Conservation (phyloP, 1,139 yeast species). For the Candida freyschussii region DNA sequence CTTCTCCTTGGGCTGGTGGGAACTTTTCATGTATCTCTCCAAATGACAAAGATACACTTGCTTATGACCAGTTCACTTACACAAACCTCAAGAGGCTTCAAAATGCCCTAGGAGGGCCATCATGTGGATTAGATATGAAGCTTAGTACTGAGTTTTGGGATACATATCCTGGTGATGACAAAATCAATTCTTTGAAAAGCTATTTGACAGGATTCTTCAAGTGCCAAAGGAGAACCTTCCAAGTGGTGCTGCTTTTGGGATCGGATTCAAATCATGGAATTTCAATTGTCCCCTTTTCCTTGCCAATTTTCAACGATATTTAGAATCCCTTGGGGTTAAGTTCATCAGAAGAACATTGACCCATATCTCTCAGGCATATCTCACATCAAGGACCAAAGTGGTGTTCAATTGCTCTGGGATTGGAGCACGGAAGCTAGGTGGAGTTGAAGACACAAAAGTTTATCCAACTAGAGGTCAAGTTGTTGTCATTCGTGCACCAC, state of each 20-base stretch:
- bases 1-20: conserved; percentile 83
- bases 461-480: conserved; percentile 71
- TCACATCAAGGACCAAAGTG: conserved; percentile 31
- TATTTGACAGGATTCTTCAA: conserved; percentile 44
- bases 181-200: conserved; percentile 39
- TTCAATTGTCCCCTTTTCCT: conserved; percentile 63
- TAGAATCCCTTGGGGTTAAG: conserved; percentile 43
- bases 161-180: conserved; percentile 36
- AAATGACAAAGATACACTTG: conserved; percentile 45
- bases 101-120: conserved; percentile 44
- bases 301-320: conserved; percentile 38
- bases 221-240: conserved; percentile 37
- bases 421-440: conserved; percentile 53
- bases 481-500: conserved; percentile 56
- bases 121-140: conserved; percentile 50
- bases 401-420: conserved; percentile 71
- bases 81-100: conserved; percentile 41
- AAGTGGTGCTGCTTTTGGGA: conserved; percentile 46
- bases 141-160: conserved; percentile 57
- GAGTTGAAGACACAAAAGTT: conserved; percentile 49
- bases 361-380: conserved; percentile 53
- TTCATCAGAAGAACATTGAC: conserved; percentile 40
- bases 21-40: conserved; percentile 59
- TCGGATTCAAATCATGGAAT: conserved; percentile 54
- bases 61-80: conserved; percentile 54